These are phyloP conservation scores for Phaffomyces antillensis DNA, from an alignment of 805 yeast genomes.

Conservation along the genomic window DNA sequence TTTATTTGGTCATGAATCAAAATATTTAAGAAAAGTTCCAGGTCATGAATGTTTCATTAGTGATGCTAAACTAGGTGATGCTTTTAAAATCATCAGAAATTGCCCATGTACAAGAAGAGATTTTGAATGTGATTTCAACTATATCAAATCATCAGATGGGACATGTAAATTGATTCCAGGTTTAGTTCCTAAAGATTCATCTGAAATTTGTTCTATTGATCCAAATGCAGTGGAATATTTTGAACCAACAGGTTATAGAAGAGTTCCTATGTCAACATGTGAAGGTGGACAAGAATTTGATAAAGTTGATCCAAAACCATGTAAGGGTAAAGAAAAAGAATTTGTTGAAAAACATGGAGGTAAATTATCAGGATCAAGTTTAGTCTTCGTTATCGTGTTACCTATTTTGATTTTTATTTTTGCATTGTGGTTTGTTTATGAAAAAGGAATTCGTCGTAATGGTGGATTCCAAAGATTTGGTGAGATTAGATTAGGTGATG, in stretches of 20 bases:
- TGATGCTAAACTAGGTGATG: slow-evolving; percentile 45
- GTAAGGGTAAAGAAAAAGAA: slow-evolving; percentile 81
- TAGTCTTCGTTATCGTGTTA: slow-evolving; percentile 45
- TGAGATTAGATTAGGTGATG: slow-evolving; percentile 82
- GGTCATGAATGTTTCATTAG: slow-evolving; percentile 62
- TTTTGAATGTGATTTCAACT: slow-evolving; percentile 92
- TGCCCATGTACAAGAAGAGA: slow-evolving; percentile 85
- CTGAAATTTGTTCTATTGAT: slow-evolving; percentile 48
- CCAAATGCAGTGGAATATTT: slow-evolving; percentile 59
- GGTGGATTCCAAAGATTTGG: slow-evolving; percentile 58
- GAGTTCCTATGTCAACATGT: slow-evolving; percentile 81
- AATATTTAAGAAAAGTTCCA: slow-evolving; percentile 48
- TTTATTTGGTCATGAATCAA: slow-evolving; percentile 66
- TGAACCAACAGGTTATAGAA: slow-evolving; percentile 90
- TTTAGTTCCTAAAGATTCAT: slow-evolving; percentile 53
- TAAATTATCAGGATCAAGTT: slow-evolving; percentile 41
- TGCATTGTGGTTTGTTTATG: slow-evolving; percentile 52
- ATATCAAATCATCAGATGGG: slow-evolving; percentile 61
- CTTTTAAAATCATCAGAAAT: slow-evolving; percentile 48
- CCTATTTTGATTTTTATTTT: slow-evolving; percentile 37
- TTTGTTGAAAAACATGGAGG: slow-evolving; percentile 47
- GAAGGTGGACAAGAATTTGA: slow-evolving; percentile 73
- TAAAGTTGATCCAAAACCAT: slow-evolving; percentile 55
- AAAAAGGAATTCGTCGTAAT: slow-evolving; percentile 76
- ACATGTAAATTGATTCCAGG: slow-evolving; percentile 81